phyloP scores from a whole-genome alignment of 164 flowering plant genomes.

The Akebia trifoliata region DNA sequence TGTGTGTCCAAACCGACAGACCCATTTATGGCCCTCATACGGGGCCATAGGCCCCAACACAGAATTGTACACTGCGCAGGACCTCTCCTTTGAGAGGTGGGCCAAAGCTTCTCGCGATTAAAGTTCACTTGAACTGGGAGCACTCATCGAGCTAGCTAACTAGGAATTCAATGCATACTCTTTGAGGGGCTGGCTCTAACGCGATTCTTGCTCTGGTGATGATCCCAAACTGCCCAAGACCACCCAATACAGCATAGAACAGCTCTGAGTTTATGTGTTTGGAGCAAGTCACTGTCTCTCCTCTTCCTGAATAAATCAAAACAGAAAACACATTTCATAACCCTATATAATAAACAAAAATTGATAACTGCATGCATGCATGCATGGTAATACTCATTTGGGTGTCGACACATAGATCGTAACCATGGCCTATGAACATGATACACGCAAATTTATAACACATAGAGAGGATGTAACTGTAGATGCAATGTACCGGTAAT shows the following conservation, averaged over 20 bases:
- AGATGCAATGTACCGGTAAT: conserved; percentile 79
- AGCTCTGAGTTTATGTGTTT: conserved; percentile 49
- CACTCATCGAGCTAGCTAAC: no score
- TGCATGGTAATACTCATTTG: not conserved
- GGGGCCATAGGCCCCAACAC: no score
- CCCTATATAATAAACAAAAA: not conserved
- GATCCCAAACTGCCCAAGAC: conserved; percentile 93
- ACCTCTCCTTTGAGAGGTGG: no score
- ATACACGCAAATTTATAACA: not conserved
- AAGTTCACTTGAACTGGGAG: no score
- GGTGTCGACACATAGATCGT: no score
- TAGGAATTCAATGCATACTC: no score
- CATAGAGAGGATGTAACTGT: no score
- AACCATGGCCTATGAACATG: no score
- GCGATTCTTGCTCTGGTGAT: conserved; percentile 80
- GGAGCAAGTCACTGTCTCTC: conserved; percentile 70
- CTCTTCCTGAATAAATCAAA: conserved; percentile 54
- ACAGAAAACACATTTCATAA: not conserved
- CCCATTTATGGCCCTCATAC: no score
- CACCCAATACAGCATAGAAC: conserved; percentile 75
- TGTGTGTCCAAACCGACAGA: no score
- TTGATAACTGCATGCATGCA: conserved; percentile 18
- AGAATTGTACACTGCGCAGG: no score
- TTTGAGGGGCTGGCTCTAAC: conserved; percentile 64
- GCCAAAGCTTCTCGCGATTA: no score